Evolutionary conservation across 495 filamentous ascomycete genomes (phyloP), one percentile per base, ranked within the genome.

Genomic region (Lentithecium fluviatile): DNA sequence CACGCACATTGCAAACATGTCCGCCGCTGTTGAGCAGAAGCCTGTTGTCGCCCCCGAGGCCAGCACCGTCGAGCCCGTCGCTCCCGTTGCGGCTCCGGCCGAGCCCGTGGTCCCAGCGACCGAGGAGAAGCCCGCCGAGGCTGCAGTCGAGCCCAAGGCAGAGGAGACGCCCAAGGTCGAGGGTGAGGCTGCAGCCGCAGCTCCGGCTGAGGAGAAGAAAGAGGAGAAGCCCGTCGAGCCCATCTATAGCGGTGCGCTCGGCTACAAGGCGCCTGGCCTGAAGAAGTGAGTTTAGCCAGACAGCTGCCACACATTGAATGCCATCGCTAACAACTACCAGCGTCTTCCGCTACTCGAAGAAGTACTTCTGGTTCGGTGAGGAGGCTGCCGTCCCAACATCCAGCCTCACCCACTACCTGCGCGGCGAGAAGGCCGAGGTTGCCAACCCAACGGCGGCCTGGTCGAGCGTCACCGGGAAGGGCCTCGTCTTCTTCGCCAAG

Each of bases 381-480:
- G 90, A 95, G 56, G 36, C 93, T 32, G 29, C 29, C 43, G 78
- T 93, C 48, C 82, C 91, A 69, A 75, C 83, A 60, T 88, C 94
- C 75, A 78, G 88, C 70, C 79, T 95, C 37, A 69, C 78, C 61
- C 75, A 75, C 62, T 97, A 89, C 78, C 82, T 95, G 69, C 85
- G 86, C 75, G 85, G 86, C 67, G 94, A 95, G 82, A 95, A 97
- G 87, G 76, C 86, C 45, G 85, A 88, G 13, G 75, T 86, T 60
- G 88, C 88, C 62, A 86, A 93, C 77, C 83, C 88, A 51, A 88
- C 84, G 66, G 86, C 84, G 67, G 87, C 94, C 42, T 95, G 95
- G 88, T 90, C 92, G 55, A 85, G 81, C 61, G 84, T 95, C 78
- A 97, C 94, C 58, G 92, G 94, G 70, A 96, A 95, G 82, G 94